Conservation (phyloP, 495 filamentous ascomycete genomes). For the Hypoxylon subgilvum region DNA sequence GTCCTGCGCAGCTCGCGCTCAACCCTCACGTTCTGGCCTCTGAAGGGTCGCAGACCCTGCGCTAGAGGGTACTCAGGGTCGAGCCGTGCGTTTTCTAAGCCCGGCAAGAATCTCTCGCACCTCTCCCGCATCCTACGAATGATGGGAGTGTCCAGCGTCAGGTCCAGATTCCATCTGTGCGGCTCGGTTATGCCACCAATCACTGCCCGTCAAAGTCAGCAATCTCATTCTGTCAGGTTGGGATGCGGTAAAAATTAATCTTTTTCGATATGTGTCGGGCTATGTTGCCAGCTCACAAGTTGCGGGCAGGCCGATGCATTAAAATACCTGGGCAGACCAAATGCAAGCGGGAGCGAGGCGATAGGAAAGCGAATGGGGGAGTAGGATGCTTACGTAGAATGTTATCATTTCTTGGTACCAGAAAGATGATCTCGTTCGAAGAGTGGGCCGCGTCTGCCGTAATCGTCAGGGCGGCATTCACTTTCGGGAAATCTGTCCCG, state of each 20-base stretch:
- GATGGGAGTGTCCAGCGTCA: constrained; percentile 49
- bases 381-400: constrained; percentile 44
- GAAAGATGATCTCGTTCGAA: constrained; percentile 54
- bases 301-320: no score
- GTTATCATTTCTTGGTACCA: constrained; percentile 60
- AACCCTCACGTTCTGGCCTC: constrained; percentile 50
- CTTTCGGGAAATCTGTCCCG: constrained; percentile 54
- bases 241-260: not conserved
- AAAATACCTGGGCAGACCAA: no score
- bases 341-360: no score
- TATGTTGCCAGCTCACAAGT: no score
- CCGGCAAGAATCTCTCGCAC: constrained; percentile 53
- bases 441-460: constrained; percentile 45
- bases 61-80: constrained; percentile 54
- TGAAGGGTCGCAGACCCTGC: constrained; percentile 53
- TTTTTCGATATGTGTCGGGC: no score
- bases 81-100: constrained; percentile 50
- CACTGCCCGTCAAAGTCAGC: constrained; percentile 35
- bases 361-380: not conserved
- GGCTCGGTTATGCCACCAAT: constrained; percentile 53
- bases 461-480: constrained; percentile 51
- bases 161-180: constrained; percentile 48
- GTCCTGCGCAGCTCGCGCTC: constrained; percentile 50
- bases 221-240: not conserved
- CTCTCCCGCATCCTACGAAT: constrained; percentile 53